Base-by-base conservation (phyloP, 2,329 filamentous ascomycete species). In the Sporothrix variecibatus region DNA sequence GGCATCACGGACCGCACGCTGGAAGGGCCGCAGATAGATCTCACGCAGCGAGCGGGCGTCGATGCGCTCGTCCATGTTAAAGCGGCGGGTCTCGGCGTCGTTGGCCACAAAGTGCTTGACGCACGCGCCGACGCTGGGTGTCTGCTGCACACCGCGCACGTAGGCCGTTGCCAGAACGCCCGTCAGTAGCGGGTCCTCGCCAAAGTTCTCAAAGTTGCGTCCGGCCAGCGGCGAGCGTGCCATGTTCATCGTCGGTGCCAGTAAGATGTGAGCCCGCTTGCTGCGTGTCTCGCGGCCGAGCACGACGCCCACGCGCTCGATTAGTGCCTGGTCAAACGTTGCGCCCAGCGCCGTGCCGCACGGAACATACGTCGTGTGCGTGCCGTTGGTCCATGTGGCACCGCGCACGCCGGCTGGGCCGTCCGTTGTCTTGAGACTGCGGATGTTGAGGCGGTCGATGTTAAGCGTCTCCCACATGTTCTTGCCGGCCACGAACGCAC, bases 301-400 rank as follows among this genome's bases (percentile, higher is more conserved):
- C 38, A 88, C 15, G 12, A 15, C 51, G 31, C 75, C 75, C 5
- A 74, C 43, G 8, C 58, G 65, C 56, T 71, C n/a, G 8, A 74
- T 65, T n/a, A 75, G 72, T 1, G 20, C 58, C 9, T 20, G 20
- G 65, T 75, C 71, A 56, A 74, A 74, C 2, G 75, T 74, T 1
- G 93, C 91, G 11, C 92, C 93, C 64, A 95, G 87, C 0, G 91
- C 93, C 73, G 93, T 90, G 73, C 92, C 93, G 77, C 93, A 95
- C 8, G 93, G 93, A 77, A 95, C 92, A 65, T 94, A 87, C n/a
- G 93, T 93, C 58, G 93, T 92, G 85, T 93, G 79, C 71, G 87
- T 90, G 34, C 91, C 90, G 62, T 90, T 90, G 72, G 92, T 91
- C 80, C 92, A 92, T 20, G 90, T 87, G 1, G 88, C 90, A 17